Evolutionary conservation across 2,329 filamentous ascomycete species (phyloP), one percentile per base, ranked within the genome.

Genomic region (Cladosporium sp.): DNA sequence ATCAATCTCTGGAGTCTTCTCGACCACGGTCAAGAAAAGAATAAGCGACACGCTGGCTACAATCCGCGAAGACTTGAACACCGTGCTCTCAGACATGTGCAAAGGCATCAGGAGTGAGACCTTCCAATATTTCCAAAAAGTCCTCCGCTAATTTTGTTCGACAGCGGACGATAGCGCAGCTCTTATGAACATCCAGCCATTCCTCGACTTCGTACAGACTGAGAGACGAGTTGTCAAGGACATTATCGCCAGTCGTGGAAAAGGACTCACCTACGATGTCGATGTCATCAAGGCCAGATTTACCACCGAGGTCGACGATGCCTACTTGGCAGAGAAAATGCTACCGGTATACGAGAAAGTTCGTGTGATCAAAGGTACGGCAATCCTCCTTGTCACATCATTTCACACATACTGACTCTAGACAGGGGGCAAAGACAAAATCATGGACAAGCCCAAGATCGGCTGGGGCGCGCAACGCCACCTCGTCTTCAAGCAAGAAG

Each of bases 311-410:
- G 48, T 20, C 5, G 48, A 51, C 6, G 48, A 56, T 13, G 44
- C 54, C 5, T 62, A 62, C 47, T 28, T 65, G 8, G 25, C 48
- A 19, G 19, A 28, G 9, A 57, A 57, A 32, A 65, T 65, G 64
- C 19, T 40, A 1, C 60, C 62, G 1, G 50, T 64, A 22, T 64
- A 64, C 57, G 51, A 36, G 3, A 35, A 58, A 22, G 40, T 59
- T 19, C 42, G 51, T 7, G 4, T 17, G 15, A 54, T 64, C 50
- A 64, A 60, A 42, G 52, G 61, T 36, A 52, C 6, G 25, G 8
- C 24, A 4, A n/a, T 9, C 5, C 24, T 25, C 13, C 24, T 24
- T 13, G 8, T 15, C 22, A 28, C 3, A 19, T 13, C 13, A 10
- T 9, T 7, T 6, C 4, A 4, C 9, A n/a, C 44, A 17, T 47